Evolutionary conservation across 352 stramenopile genomes (phyloP), one percentile per base, ranked within the genome.

Genomic region (Globisporangium emineosum): DNA sequence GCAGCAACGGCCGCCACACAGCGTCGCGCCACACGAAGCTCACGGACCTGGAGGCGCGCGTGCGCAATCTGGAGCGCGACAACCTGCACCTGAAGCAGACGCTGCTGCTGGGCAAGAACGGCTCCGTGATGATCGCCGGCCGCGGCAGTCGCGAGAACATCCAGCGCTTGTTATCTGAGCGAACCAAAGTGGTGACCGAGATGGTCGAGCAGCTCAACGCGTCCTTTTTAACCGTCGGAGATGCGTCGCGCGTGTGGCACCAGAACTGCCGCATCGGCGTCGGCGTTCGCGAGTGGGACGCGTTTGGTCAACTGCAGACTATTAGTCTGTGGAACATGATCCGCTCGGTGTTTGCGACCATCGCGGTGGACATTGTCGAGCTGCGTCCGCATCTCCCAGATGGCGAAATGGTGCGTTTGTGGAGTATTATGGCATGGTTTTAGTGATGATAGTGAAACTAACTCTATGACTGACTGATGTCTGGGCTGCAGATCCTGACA

Each of bases 311-410:
- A 13, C 60, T 90, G 7, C 58, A 91, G 73, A 86, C 80, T 12
- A 93, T 93, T 68, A 87, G 76, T 67, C 73, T 93, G 17, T 93
- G 83, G 83, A 89, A 86, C 57, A 81, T 92, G 73, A 90, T 92
- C 64, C 83, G 83, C 65, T 93, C 78, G 1, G 76, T 93, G 40
- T 91, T 93, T 63, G 78, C 79, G 25, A 90, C 70, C 56, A 86
- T 93, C 61, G 77, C 81, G 6, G 81, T 93, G 30, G 83, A 93
- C 66, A 89, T 91, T 66, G 81, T 93, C 25, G 83, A 93, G 72
- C 76, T 91, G 30, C 81, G 83, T 2, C 83, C 83, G 43, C 83
- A 91, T 64, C 62, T 93, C 3, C 76, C 83, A 0, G 83, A 93
- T 54, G 83, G 81, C 33, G 83, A 91, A 66, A 93, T 93, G 81